Conservation (phyloP, 1,139 yeast genomes). For the Torulaspora pretoriensis region DNA sequence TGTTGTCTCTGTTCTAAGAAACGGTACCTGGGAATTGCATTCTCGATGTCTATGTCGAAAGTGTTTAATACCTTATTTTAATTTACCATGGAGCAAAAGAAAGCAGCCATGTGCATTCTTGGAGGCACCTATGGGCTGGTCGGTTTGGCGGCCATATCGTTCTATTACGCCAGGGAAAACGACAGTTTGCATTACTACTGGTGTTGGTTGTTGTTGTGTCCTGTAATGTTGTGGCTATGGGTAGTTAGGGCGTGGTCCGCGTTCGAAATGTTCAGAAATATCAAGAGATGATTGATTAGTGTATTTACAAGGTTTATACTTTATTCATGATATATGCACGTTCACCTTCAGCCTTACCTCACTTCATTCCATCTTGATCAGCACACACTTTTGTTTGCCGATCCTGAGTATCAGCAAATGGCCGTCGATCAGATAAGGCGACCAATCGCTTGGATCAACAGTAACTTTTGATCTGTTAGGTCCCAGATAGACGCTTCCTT, state of each 20-base stretch:
- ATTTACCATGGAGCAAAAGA: constrained; percentile 14
- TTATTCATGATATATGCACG: constrained; percentile 10
- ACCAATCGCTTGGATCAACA: constrained; percentile 40
- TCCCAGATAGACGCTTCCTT: constrained; percentile 75
- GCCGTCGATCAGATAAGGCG: constrained; percentile 53
- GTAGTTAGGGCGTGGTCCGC: constrained; percentile 31
- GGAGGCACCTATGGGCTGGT: constrained; percentile 15
- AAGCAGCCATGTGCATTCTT: constrained; percentile 13
- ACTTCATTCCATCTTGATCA: constrained; percentile 43
- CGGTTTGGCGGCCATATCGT: constrained; percentile 9
- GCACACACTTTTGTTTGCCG: constrained; percentile 68
- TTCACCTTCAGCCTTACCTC: not conserved
- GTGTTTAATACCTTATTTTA: not conserved
- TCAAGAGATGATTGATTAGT: constrained; percentile 15
- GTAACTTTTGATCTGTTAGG: constrained; percentile 54
- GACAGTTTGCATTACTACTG: constrained; percentile 21
- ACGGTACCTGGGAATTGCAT: not conserved
- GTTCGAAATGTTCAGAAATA: constrained; percentile 29
- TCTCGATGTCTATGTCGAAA: not conserved
- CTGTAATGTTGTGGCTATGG: constrained; percentile 31
- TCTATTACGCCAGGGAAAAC: constrained; percentile 14
- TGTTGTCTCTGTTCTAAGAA: no score
- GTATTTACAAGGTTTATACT: constrained; percentile 6
- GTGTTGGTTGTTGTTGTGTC: constrained; percentile 24
- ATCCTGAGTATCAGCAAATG: constrained; percentile 60